These are phyloP conservation scores for Ulmus americana DNA, from an alignment of 331 rosid genomes.

Conservation along the genomic window DNA sequence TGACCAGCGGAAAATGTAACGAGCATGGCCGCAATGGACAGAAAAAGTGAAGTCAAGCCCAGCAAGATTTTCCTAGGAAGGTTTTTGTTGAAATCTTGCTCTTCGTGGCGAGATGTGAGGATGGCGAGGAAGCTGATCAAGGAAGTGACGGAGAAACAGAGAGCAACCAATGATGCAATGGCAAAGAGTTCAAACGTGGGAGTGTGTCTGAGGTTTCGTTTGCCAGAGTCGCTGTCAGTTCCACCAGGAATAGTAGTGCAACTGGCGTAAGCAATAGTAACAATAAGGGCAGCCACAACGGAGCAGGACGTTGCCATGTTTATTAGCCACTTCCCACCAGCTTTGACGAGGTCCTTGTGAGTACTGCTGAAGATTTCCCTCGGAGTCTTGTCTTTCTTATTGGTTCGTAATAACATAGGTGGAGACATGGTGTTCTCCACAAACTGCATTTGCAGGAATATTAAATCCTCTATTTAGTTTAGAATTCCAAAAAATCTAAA, in stretches of 20 bases:
- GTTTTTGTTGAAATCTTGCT: background rate
- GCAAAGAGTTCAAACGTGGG: background rate
- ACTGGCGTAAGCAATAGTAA: too few relatives aligned
- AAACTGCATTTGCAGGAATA: too few relatives aligned
- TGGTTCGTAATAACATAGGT: too few relatives aligned
- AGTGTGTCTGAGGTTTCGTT: background rate
- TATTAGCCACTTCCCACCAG: background rate
- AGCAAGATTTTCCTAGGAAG: background rate
- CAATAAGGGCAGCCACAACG: background rate
- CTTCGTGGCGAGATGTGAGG: background rate
- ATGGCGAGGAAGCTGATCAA: background rate
- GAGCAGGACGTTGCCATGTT: background rate
- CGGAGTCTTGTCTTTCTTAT: background rate
- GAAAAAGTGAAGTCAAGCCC: too few relatives aligned
- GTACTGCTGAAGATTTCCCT: background rate
- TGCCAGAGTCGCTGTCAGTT: background rate
- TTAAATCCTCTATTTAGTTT: too few relatives aligned
- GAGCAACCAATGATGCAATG: too few relatives aligned
- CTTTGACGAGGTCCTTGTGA: background rate
- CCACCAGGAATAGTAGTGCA: conserved; percentile 30
- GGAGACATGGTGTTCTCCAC: too few relatives aligned
- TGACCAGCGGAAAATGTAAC: too few relatives aligned
- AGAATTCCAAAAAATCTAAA: too few relatives aligned
- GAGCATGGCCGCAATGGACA: too few relatives aligned
- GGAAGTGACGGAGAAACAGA: background rate